A percentile compares a stretch with the other conserved stretches of the same genome.
phyloP scores from a whole-genome alignment of 108 stramenopile species.

The Cyclotella baltica region DNA sequence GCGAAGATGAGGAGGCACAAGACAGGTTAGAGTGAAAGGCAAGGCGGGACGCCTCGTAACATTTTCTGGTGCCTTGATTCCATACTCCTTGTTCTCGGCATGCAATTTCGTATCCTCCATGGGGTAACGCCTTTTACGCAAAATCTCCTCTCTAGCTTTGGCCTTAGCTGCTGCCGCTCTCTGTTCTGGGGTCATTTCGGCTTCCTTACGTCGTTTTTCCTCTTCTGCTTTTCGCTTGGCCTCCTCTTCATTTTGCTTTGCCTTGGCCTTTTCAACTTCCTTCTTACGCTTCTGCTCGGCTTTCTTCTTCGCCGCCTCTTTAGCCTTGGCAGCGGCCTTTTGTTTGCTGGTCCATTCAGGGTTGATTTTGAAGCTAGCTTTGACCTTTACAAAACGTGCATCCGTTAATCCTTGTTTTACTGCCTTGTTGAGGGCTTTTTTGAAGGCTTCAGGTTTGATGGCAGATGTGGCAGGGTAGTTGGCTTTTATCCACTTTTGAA shows the following conservation, averaged over 20 bases:
- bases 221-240: conserved; percentile 46
- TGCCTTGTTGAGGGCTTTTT: conserved; percentile 55
- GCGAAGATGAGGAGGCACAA: conserved; percentile 42
- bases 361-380: conserved; percentile 75
- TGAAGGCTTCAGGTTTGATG: conserved; percentile 56
- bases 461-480: conserved; percentile 48
- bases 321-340: conserved; percentile 52
- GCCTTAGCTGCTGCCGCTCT: conserved; percentile 39
- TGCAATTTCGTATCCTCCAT: conserved; percentile 84
- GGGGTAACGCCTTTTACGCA: conserved; percentile 78
- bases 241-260: conserved; percentile 29
- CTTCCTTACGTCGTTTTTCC: conserved; percentile 32
- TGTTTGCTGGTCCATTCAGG: conserved; percentile 64
- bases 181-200: conserved; percentile 36
- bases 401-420: conserved; percentile 72
- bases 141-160: conserved; percentile 61
- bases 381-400: conserved; percentile 73
- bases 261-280: conserved; percentile 24
- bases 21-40: conserved; percentile 50
- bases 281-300: conserved; percentile 56
- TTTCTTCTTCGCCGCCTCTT: conserved; percentile 55
- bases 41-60: conserved; percentile 66
- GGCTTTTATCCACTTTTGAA: conserved; percentile 73
- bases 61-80: conserved; percentile 59
- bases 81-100: conserved; percentile 80